Conservation (phyloP, 768 basidiomycete species). For the Termitomyces sp. region DNA sequence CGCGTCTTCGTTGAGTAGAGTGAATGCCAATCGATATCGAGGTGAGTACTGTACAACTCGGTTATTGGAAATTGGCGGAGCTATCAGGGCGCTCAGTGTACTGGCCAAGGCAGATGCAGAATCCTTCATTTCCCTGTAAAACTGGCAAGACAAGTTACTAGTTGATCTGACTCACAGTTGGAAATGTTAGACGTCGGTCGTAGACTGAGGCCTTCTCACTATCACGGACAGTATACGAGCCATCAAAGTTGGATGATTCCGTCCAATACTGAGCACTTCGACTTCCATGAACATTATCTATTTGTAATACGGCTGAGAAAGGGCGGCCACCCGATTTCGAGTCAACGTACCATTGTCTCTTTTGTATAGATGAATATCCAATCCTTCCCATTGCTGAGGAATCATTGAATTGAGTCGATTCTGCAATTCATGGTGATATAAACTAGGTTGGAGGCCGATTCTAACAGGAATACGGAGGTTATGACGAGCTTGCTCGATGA, state of each 20-base stretch:
- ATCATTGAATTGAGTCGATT: constrained; percentile 19
- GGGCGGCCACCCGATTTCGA: too few relatives aligned
- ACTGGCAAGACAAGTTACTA: constrained; percentile 14
- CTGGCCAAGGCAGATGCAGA: constrained; percentile 21
- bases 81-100: constrained; percentile 30
- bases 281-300: background rate
- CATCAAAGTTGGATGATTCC: background rate
- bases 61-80: constrained; percentile 35
- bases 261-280: background rate
- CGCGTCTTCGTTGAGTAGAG: constrained; percentile 87
- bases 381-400: constrained; percentile 34
- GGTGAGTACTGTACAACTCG: constrained; percentile 71
- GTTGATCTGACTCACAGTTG: constrained; percentile 10
- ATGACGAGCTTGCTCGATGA: constrained; percentile 44
- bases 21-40: constrained; percentile 85
- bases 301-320: background rate
- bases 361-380: constrained; percentile 29
- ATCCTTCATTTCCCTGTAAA: background rate
- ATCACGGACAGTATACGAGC: constrained; percentile 18
- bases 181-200: constrained; percentile 24
- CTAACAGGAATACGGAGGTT: constrained; percentile 41
- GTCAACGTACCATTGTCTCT: constrained; percentile 7
- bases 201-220: constrained; percentile 16
- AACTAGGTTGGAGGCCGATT: constrained; percentile 28
- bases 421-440: constrained; percentile 16